phyloP scores from a whole-genome alignment of 768 basidiomycete genomes.

The Trametes elegans region DNA sequence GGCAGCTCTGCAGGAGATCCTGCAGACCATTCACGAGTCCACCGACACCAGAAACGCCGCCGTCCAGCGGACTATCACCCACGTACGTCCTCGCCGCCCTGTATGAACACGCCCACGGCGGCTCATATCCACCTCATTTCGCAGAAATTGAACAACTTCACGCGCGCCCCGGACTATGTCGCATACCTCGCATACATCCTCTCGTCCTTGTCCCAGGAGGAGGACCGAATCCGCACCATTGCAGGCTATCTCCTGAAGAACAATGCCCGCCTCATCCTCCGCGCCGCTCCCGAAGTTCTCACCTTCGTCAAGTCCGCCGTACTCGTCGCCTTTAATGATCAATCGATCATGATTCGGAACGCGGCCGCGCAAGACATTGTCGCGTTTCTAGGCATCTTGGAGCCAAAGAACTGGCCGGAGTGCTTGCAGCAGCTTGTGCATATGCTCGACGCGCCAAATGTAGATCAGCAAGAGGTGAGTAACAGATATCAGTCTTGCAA shows the following conservation, averaged over 20 bases:
- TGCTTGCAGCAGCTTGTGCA: constrained; percentile 83
- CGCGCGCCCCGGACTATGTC: constrained; percentile 89
- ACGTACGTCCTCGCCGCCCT: constrained; percentile 46
- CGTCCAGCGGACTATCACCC: constrained; percentile 76
- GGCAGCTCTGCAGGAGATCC: constrained; percentile 86
- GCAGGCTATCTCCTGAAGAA: constrained; percentile 98
- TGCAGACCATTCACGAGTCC: constrained; percentile 88
- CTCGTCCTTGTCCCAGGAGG: constrained; percentile 73
- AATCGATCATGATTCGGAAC: constrained; percentile 85
- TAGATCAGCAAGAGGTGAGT: constrained; percentile 82
- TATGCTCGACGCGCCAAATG: constrained; percentile 73
- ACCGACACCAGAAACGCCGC: constrained; percentile 71
- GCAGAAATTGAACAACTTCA: constrained; percentile 85
- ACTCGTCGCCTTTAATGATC: constrained; percentile 78
- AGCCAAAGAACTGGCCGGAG: constrained; percentile 94
- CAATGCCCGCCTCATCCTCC: constrained; percentile 77
- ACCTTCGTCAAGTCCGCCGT: constrained; percentile 74
- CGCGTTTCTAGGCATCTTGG: constrained; percentile 81
- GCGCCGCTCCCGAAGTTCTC: constrained; percentile 60
- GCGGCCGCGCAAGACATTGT: constrained; percentile 94
- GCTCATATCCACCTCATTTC: constrained; percentile 18
- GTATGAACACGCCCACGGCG: constrained; percentile 17
- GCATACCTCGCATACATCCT: constrained; percentile 96
- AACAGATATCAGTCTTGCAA: not conserved
- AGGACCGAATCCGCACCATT: constrained; percentile 91